Evolutionary conservation across 148 eudicot genomes (phyloP).

Genomic region (Oxyria digyna): DNA sequence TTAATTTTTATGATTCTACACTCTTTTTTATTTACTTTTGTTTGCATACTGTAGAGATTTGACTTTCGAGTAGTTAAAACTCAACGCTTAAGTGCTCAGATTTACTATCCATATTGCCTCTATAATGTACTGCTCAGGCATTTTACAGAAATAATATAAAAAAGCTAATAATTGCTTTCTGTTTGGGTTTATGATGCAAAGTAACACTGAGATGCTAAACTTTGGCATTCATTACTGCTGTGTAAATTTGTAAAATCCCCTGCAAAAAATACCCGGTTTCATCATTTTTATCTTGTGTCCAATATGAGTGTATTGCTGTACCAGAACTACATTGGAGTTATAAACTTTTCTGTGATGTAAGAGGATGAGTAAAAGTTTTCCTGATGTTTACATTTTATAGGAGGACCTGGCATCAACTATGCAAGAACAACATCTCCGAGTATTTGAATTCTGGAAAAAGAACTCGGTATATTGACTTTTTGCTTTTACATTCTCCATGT

Average conservation of each 20-base stretch:
- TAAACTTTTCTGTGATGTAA: not conserved
- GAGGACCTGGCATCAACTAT: constrained; percentile 77
- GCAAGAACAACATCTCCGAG: constrained; percentile 59
- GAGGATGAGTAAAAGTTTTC: not conserved
- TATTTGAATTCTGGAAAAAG: constrained; percentile 87
- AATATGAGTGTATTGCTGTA: not conserved
- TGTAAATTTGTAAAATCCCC: no score
- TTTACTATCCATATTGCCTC: not conserved
- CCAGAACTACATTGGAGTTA: not conserved
- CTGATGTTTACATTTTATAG: constrained; percentile 26
- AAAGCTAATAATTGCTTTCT: not conserved
- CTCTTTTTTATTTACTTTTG: not conserved
- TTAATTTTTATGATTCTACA: no score
- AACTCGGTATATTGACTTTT: constrained; percentile 61
- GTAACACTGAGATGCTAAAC: not conserved
- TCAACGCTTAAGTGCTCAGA: not conserved
- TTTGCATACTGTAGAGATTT: not conserved
- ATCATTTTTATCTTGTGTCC: not conserved
- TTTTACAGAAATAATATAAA: not conserved
- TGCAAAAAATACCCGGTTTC: no score
- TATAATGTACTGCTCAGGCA: no score
- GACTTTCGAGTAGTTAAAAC: not conserved
- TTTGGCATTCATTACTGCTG: no score
- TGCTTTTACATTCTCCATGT: constrained; percentile 1
- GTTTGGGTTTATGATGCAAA: not conserved